phyloP scores from a whole-genome alignment of 192 early-diverging fungal genomes.

The Spizellomyces sp. region DNA sequence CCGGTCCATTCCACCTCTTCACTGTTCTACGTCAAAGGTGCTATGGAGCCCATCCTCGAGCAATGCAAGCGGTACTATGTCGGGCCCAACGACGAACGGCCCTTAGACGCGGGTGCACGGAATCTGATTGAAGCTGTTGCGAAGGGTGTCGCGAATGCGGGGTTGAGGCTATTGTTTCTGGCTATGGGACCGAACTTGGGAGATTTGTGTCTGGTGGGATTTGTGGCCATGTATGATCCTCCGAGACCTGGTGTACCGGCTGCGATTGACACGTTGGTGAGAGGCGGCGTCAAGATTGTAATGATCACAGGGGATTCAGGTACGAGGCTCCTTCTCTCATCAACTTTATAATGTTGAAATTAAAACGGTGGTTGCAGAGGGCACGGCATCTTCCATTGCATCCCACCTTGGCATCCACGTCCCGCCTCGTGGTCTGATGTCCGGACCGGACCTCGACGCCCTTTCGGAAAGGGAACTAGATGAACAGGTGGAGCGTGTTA shows the following conservation, averaged over 20 bases:
- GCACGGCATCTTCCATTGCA: conserved; percentile 89
- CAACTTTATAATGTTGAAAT: neutral
- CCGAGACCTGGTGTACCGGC: conserved; percentile 77
- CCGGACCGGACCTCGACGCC: conserved; percentile 48
- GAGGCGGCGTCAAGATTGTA: conserved; percentile 84
- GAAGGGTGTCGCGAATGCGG: conserved; percentile 70
- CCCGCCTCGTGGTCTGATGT: conserved; percentile 45
- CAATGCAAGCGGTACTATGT: conserved; percentile 69
- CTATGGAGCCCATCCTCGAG: conserved; percentile 77
- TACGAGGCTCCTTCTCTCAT: conserved; percentile 25
- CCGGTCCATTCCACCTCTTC: conserved; percentile 36
- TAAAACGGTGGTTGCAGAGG: conserved; percentile 49
- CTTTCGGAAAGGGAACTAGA: conserved; percentile 40
- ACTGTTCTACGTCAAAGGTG: conserved; percentile 79
- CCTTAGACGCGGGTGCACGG: conserved; percentile 56
- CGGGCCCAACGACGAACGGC: conserved; percentile 47
- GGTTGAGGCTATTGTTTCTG: conserved; percentile 85
- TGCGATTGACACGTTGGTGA: conserved; percentile 70
- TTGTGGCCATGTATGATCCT: conserved; percentile 93
- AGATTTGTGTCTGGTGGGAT: conserved; percentile 74
- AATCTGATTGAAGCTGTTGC: conserved; percentile 62
- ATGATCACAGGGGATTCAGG: conserved; percentile 98
- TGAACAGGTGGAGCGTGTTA: conserved; percentile 37
- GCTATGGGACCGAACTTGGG: conserved; percentile 65
- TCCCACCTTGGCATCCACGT: conserved; percentile 73